Percentiles rank a stretch among this genome's conserved stretches.
Conservation (phyloP, 2,329 filamentous ascomycete species). For the Arthroderma sp. region DNA sequence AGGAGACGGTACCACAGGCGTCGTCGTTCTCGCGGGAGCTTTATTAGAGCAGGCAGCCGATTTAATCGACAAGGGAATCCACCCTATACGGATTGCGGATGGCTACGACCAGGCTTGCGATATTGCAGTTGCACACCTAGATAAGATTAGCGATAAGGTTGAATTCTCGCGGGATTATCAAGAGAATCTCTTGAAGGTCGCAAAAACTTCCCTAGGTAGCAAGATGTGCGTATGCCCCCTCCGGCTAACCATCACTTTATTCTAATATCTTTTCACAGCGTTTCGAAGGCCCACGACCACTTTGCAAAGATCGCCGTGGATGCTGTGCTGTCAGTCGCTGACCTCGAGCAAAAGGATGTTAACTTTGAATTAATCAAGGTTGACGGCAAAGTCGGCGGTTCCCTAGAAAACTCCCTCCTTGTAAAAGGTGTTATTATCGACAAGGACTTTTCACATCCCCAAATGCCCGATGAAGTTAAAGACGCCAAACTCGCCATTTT, state of each 20-base stretch:
- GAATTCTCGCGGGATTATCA: conserved; percentile 70
- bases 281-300: conserved; percentile 96
- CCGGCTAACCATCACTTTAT: no score
- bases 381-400: conserved; percentile 90
- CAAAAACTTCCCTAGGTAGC: conserved; percentile 88
- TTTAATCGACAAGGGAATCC: conserved; percentile 98
- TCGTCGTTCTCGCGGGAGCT: conserved; percentile 88
- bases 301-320: conserved; percentile 96
- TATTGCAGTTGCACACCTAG: conserved; percentile 82
- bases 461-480: conserved; percentile 91
- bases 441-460: conserved; percentile 98
- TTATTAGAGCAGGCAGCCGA: conserved; percentile 93
- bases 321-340: conserved; percentile 89
- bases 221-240: conserved; percentile 52
- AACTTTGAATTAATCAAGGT: conserved; percentile 99
- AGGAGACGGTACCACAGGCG: conserved; percentile 93
- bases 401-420: conserved; percentile 82
- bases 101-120: conserved; percentile 97
- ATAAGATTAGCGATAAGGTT: conserved; percentile 84
- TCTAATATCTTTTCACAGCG: conserved; percentile 29
- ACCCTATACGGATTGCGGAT: conserved; percentile 96
- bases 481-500: conserved; percentile 97
- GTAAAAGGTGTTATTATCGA: conserved; percentile 98
- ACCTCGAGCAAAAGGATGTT: conserved; percentile 90
- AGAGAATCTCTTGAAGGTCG: conserved; percentile 81